Evolutionary conservation across 2,329 filamentous ascomycete species (phyloP).

Genomic region (Stagonosporopsis rhizophila): DNA sequence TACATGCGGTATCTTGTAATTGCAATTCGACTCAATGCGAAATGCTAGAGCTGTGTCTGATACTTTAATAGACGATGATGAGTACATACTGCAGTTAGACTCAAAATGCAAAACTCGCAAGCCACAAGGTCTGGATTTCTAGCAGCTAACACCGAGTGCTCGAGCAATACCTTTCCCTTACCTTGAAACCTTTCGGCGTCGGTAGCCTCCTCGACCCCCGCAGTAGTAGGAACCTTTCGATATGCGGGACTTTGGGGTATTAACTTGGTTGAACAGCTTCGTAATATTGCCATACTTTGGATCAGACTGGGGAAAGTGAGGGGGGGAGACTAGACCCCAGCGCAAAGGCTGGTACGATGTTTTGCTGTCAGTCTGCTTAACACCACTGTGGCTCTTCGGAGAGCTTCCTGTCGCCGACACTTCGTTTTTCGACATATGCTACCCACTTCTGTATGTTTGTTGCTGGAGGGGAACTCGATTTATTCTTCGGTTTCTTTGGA

Average conservation of each 20-base stretch:
- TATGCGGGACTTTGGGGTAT: constrained; percentile 7
- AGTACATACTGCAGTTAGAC: neutral
- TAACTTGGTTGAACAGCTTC: constrained; percentile 22
- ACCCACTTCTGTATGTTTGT: constrained; percentile 21
- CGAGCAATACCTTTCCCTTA: constrained; percentile 1
- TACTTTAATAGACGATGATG: no score
- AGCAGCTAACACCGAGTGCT: neutral
- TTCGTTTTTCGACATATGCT: constrained; percentile 14
- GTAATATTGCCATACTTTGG: constrained; percentile 20
- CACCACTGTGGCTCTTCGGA: constrained; percentile 15
- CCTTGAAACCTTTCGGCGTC: neutral
- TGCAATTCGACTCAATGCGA: no score
- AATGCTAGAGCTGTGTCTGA: no score
- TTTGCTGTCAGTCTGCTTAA: constrained; percentile 25
- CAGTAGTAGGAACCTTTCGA: neutral
- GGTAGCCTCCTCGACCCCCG: neutral
- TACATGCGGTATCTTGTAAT: neutral
- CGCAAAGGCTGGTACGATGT: constrained; percentile 16
- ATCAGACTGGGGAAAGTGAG: constrained; percentile 20
- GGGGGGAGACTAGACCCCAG: constrained; percentile 16
- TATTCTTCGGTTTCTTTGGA: neutral
- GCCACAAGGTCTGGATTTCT: neutral
- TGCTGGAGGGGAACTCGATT: neutral
- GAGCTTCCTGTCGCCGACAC: constrained; percentile 8
- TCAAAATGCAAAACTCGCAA: no score